phyloP scores from a whole-genome alignment of 2,329 filamentous ascomycete species.

The Phialemoniopsis sp. region DNA sequence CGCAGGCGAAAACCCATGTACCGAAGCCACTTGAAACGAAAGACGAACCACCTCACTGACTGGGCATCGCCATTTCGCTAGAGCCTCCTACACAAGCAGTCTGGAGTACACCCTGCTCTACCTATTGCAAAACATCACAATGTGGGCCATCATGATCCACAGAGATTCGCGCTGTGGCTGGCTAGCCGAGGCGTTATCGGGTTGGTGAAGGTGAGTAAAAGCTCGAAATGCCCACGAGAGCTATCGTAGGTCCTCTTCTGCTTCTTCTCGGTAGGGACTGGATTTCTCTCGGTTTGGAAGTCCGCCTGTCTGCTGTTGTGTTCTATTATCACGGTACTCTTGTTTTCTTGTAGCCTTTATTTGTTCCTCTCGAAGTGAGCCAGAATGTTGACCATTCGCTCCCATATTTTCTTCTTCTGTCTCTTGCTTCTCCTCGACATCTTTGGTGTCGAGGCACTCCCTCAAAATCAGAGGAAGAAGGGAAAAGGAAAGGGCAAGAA shows the following conservation, averaged over 20 bases:
- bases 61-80: too few relatives aligned
- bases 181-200: slow-evolving; percentile 1
- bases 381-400: slow-evolving; percentile 17
- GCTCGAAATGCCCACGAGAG: background rate
- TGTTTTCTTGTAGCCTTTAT: background rate
- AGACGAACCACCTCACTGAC: too few relatives aligned
- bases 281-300: slow-evolving; percentile 2
- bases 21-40: too few relatives aligned
- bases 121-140: too few relatives aligned
- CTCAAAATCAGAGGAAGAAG: background rate
- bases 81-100: too few relatives aligned
- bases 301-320: slow-evolving; percentile 1
- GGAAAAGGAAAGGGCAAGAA: slow-evolving; percentile 7
- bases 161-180: too few relatives aligned
- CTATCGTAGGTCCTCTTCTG: slow-evolving; percentile 2
- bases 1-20: too few relatives aligned
- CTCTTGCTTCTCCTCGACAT: slow-evolving; percentile 8
- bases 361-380: background rate
- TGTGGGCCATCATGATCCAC: too few relatives aligned
- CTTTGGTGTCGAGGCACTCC: slow-evolving; percentile 5
- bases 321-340: background rate
- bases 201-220: background rate
- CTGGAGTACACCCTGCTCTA: too few relatives aligned
- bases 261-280: background rate
- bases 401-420: slow-evolving; percentile 1